Evolutionary conservation across 352 stramenopile species (phyloP).

Genomic region (Globisporangium paddicum): DNA sequence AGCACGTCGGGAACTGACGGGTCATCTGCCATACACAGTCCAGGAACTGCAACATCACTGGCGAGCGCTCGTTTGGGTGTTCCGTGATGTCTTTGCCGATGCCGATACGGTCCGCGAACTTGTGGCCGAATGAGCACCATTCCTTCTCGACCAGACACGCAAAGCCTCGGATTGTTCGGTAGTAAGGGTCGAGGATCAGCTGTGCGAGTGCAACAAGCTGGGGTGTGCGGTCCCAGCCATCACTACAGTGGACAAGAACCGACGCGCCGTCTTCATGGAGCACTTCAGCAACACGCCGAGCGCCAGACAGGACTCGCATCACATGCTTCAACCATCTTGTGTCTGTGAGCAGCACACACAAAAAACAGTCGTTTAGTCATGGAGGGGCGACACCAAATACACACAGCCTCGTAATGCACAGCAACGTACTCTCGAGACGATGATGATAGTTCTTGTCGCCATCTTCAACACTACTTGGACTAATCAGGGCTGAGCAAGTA

Average conservation of each 20-base stretch:
- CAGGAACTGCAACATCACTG: slow-evolving; percentile 85
- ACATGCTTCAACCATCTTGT: slow-evolving; percentile 97
- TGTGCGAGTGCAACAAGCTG: slow-evolving; percentile 78
- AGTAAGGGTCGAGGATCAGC: slow-evolving; percentile 84
- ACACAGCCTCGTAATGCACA: not conserved
- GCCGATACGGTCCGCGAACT: slow-evolving; percentile 83
- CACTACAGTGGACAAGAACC: slow-evolving; percentile 79
- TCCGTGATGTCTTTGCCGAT: slow-evolving; percentile 77
- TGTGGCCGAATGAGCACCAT: slow-evolving; percentile 89
- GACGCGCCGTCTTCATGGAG: slow-evolving; percentile 80
- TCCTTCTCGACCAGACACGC: slow-evolving; percentile 83
- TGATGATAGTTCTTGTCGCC: slow-evolving; percentile 88
- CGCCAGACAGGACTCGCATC: slow-evolving; percentile 80
- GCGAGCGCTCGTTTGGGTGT: slow-evolving; percentile 77
- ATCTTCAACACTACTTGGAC: slow-evolving; percentile 76
- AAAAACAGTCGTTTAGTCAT: not conserved
- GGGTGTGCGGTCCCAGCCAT: slow-evolving; percentile 85
- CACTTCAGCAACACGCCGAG: slow-evolving; percentile 68
- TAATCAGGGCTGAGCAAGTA: slow-evolving; percentile 53
- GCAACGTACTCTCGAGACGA: slow-evolving; percentile 69
- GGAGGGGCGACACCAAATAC: not conserved
- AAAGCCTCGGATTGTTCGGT: slow-evolving; percentile 82
- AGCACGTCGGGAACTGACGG: slow-evolving; percentile 82
- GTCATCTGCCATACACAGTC: slow-evolving; percentile 88
- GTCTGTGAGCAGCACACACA: slow-evolving; percentile 38